Evolutionary conservation across 805 yeast genomes (phyloP).

Genomic region (Yamadazyma sp.): DNA sequence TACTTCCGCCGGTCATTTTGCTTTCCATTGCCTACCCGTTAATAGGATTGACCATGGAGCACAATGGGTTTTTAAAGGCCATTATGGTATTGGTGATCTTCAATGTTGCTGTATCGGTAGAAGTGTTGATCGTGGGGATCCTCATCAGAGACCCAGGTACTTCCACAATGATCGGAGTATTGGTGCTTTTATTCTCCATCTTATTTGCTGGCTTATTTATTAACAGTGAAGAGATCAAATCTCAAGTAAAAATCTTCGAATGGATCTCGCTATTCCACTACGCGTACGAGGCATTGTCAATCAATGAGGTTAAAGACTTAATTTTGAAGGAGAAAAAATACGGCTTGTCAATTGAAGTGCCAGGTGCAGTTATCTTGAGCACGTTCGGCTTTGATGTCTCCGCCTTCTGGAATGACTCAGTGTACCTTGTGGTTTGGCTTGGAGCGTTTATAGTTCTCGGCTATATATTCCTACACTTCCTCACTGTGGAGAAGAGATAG

Average conservation of each 20-base stretch:
- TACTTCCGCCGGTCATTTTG: constrained; percentile 87
- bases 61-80: constrained; percentile 70
- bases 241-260: constrained; percentile 69
- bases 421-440: constrained; percentile 58
- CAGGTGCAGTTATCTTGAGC: constrained; percentile 94
- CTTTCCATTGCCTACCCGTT: constrained; percentile 83
- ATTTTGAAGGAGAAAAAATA: constrained; percentile 84
- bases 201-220: constrained; percentile 92
- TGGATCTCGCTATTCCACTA: constrained; percentile 90
- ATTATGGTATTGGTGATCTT: constrained; percentile 71
- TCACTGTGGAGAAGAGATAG: constrained; percentile 73
- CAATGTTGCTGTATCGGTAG: constrained; percentile 82
- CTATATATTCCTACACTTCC: constrained; percentile 67
- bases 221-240: constrained; percentile 61
- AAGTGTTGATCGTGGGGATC: constrained; percentile 85
- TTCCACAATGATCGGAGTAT: constrained; percentile 84
- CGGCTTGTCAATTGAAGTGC: constrained; percentile 92
- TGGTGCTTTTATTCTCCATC: constrained; percentile 79
- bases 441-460: constrained; percentile 64
- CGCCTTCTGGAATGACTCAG: constrained; percentile 67
- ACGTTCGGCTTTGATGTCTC: constrained; percentile 91
- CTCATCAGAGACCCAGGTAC: constrained; percentile 86
- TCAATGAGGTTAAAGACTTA: constrained; percentile 88
- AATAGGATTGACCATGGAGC: constrained; percentile 81
- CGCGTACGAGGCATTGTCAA: constrained; percentile 89